These are phyloP conservation scores for Saccharum spontaneum DNA, from an alignment of 176 grass and related monocot species.

Conservation along the genomic window DNA sequence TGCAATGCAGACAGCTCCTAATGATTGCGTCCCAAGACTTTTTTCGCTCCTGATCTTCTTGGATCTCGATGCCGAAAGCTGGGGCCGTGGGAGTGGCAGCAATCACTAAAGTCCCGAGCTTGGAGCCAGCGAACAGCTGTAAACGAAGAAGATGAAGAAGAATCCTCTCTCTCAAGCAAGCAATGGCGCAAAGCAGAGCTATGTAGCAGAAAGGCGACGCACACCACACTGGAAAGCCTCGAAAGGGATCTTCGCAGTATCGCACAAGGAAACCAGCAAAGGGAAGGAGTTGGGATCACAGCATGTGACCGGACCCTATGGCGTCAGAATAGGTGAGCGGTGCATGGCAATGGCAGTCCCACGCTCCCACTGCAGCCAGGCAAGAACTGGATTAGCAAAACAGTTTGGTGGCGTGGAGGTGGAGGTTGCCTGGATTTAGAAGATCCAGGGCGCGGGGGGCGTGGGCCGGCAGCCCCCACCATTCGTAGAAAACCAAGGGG, in stretches of 20 bases:
- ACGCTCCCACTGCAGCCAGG: background rate
- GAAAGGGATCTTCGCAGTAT: slow-evolving; percentile 36
- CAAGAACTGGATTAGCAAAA: slow-evolving; percentile 10
- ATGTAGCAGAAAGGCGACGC: slow-evolving; percentile 21
- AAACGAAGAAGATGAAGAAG: slow-evolving; percentile 29
- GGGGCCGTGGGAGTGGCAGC: background rate
- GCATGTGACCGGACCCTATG: background rate
- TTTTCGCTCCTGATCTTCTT: slow-evolving; percentile 40
- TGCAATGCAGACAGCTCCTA: slow-evolving; percentile 39
- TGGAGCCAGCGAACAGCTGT: slow-evolving; percentile 15
- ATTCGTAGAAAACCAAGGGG: slow-evolving; percentile 25
- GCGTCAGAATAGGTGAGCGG: slow-evolving; percentile 5
- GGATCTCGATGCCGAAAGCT: slow-evolving; percentile 51
- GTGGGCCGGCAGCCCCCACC: background rate
- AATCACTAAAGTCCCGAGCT: slow-evolving; percentile 33
- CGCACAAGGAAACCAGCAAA: slow-evolving; percentile 21
- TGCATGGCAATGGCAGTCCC: background rate
- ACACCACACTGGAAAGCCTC: slow-evolving; percentile 43
- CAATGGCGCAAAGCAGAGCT: slow-evolving; percentile 36
- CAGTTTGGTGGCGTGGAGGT: slow-evolving; percentile 33
- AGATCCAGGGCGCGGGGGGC: slow-evolving; percentile 21
- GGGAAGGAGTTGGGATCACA: background rate
- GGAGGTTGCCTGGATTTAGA: slow-evolving; percentile 42
- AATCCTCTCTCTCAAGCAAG: slow-evolving; percentile 26
- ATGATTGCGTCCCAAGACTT: slow-evolving; percentile 43